phyloP scores from a whole-genome alignment of 208 protist species.

The Trypanosomatidae sp. region DNA sequence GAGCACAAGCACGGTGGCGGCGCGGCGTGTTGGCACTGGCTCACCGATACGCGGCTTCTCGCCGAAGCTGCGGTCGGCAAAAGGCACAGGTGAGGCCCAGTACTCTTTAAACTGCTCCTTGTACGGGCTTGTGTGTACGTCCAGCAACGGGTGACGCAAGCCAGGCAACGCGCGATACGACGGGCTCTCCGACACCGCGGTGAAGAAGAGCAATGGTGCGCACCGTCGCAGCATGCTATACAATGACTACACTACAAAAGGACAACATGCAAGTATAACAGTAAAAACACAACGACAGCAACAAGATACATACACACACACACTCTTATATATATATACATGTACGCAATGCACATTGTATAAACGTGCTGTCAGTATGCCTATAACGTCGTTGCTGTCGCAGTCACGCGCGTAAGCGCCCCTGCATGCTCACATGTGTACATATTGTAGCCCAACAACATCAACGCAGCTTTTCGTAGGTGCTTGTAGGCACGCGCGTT shows the following conservation, averaged over 20 bases:
- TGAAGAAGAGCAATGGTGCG: constrained; percentile 21
- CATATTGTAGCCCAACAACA: too few species aligned
- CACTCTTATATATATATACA: neutral
- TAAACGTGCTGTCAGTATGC: neutral
- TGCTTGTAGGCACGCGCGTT: too few species aligned
- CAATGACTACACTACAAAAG: neutral
- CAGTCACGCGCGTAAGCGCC: too few species aligned
- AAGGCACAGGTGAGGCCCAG: constrained; percentile 77
- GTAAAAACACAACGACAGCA: too few species aligned
- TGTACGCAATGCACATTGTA: constrained; percentile 4
- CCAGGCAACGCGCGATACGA: constrained; percentile 67
- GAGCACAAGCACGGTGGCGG: constrained; percentile 57
- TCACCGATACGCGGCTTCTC: constrained; percentile 72
- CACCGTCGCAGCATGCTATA: constrained; percentile 22
- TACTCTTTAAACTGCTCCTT: constrained; percentile 88
- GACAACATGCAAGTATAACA: too few species aligned
- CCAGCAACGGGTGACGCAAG: constrained; percentile 53
- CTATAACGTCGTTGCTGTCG: too few species aligned
- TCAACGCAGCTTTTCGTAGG: too few species aligned
- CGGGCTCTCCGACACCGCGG: constrained; percentile 67
- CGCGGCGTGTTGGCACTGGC: constrained; percentile 58
- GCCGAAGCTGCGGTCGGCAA: constrained; percentile 72
- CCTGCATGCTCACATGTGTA: too few species aligned
- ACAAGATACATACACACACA: too few species aligned
- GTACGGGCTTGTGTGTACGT: constrained; percentile 74